Percentiles rank a stretch among this genome's conserved stretches.
phyloP scores from a whole-genome alignment of 768 basidiomycete genomes.

The Mycena floridula region DNA sequence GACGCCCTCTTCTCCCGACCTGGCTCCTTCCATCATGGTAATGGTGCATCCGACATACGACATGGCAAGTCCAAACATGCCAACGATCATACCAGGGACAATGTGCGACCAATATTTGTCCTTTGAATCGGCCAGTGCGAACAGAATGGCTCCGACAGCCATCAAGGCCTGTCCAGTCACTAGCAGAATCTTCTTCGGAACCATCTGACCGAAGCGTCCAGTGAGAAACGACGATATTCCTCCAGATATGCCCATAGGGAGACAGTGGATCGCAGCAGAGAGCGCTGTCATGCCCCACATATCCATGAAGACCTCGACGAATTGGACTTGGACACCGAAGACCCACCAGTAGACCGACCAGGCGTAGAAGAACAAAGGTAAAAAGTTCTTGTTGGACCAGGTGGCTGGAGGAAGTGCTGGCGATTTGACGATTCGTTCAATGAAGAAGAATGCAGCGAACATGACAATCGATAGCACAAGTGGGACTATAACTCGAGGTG shows the following conservation, averaged over 20 bases:
- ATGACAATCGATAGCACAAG: slow-evolving; percentile 33
- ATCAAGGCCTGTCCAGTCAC: too few species aligned
- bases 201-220: slow-evolving; percentile 3
- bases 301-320: too few species aligned
- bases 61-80: neutral
- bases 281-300: neutral
- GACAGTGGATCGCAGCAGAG: slow-evolving; percentile 3
- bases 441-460: slow-evolving; percentile 35
- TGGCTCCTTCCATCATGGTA: slow-evolving; percentile 13
- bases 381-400: too few species aligned
- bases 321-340: slow-evolving; percentile 1
- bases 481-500: slow-evolving; percentile 31
- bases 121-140: neutral
- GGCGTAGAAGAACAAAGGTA: neutral
- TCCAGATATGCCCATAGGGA: neutral
- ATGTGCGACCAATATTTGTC: neutral
- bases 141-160: too few species aligned
- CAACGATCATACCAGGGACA: neutral
- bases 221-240: neutral
- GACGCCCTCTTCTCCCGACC: slow-evolving; percentile 9
- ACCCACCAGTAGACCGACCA: neutral
- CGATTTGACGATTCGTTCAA: slow-evolving; percentile 21
- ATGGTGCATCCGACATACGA: slow-evolving; percentile 7
- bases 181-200: too few species aligned
- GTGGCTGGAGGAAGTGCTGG: neutral